A percentile compares a stretch with the other conserved stretches of the same genome.
Conservation (phyloP, 192 early-diverging fungal genomes). For the Umbelopsis sp. region DNA sequence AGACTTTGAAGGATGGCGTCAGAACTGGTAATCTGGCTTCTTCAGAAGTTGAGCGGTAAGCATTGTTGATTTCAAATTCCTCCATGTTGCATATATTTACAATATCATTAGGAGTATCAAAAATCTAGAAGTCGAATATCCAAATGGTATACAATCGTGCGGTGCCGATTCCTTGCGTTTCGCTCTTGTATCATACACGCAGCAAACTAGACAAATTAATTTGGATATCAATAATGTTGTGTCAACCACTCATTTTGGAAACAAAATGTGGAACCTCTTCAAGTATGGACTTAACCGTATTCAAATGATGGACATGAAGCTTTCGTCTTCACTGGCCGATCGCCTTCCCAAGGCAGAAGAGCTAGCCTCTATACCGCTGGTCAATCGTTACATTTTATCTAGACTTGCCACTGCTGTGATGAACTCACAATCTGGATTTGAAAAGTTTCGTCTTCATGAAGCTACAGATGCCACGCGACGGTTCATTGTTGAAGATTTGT, state of each 20-base stretch:
- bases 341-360: not conserved
- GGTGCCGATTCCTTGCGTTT: constrained; percentile 89
- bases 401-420: constrained; percentile 73
- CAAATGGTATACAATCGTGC: constrained; percentile 86
- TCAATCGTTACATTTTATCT: constrained; percentile 85
- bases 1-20: constrained; percentile 68
- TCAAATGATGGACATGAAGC: constrained; percentile 35
- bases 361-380: constrained; percentile 53
- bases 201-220: constrained; percentile 89
- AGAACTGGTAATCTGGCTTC: constrained; percentile 72
- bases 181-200: constrained; percentile 66
- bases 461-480: constrained; percentile 80
- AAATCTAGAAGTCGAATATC: constrained; percentile 72
- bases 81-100: constrained; percentile 15
- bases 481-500: constrained; percentile 93
- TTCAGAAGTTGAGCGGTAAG: constrained; percentile 68
- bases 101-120: constrained; percentile 31
- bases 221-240: constrained; percentile 86
- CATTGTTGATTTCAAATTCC: constrained; percentile 48
- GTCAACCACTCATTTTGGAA: constrained; percentile 88
- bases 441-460: constrained; percentile 68
- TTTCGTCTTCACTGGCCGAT: constrained; percentile 39
- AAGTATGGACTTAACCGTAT: constrained; percentile 56
- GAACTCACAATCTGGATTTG: constrained; percentile 68
- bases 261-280: constrained; percentile 96